These are phyloP conservation scores for Zelopaecilomyces penicillatus DNA, from an alignment of 2,329 filamentous ascomycete genomes.

Conservation along the genomic window DNA sequence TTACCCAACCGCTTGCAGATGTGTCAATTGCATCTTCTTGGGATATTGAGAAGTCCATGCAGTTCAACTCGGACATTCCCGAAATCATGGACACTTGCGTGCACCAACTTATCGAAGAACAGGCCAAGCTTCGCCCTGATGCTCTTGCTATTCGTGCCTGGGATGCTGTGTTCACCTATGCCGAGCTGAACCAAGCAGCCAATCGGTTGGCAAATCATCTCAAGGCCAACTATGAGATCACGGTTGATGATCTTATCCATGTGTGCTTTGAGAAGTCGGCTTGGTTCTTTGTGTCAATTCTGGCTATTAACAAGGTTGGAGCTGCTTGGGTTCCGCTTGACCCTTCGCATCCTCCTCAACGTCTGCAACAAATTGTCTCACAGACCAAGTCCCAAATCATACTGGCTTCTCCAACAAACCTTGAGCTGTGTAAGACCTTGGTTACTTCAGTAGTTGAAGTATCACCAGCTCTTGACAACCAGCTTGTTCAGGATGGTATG, in stretches of 20 bases:
- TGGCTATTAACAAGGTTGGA: conserved; percentile 12
- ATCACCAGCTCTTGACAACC: neutral
- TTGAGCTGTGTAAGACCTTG: neutral
- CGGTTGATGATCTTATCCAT: conserved; percentile 3
- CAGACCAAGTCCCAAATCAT: conserved; percentile 2
- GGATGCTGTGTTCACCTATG: conserved; percentile 28
- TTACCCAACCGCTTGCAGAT: neutral
- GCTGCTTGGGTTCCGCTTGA: conserved; percentile 11
- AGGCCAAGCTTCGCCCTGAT: conserved; percentile 3
- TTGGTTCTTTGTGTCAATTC: conserved; percentile 13
- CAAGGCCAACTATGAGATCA: conserved; percentile 8
- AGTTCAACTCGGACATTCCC: conserved; percentile 3
- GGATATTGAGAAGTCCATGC: conserved; percentile 1
- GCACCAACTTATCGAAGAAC: conserved; percentile 7
- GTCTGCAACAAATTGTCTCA: conserved; percentile 2
- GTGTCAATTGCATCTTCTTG: conserved; percentile 2
- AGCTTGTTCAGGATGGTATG: neutral
- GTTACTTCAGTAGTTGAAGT: conserved; percentile 3
- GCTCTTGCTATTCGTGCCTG: conserved; percentile 4
- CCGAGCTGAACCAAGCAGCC: conserved; percentile 18
- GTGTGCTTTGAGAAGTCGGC: conserved; percentile 9
- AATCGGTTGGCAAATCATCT: conserved; percentile 11
- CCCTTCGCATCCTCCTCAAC: conserved; percentile 7
- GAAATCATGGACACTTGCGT: conserved; percentile 4
- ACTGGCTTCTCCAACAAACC: conserved; percentile 1